Percentiles rank a stretch among this genome's conserved stretches.
Conservation (phyloP, 495 filamentous ascomycete genomes). For the Neurospora sp. region DNA sequence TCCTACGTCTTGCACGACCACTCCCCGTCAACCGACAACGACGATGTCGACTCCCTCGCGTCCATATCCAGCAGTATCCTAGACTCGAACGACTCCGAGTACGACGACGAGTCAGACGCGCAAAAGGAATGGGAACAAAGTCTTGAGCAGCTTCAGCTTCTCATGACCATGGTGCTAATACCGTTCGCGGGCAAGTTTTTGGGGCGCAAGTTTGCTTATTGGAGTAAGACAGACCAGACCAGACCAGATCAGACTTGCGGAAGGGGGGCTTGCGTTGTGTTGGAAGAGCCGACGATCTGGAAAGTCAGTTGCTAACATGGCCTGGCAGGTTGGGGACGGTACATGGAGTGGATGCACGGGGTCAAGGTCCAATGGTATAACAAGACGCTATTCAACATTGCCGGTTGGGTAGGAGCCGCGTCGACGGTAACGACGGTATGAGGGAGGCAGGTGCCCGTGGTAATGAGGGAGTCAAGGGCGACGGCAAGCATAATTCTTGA, state of each 20-base stretch:
- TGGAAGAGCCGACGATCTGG: no score
- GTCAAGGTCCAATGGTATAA: slow-evolving; percentile 43
- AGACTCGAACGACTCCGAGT: slow-evolving; percentile 29
- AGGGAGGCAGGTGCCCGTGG: slow-evolving; percentile 10
- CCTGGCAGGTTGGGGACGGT: slow-evolving; percentile 41
- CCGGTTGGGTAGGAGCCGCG: slow-evolving; percentile 61
- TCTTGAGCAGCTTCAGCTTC: slow-evolving; percentile 82
- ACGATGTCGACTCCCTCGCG: slow-evolving; percentile 69
- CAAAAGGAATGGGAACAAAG: slow-evolving; percentile 91
- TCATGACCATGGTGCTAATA: slow-evolving; percentile 86
- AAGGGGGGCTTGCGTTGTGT: background rate
- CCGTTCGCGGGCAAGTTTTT: slow-evolving; percentile 90
- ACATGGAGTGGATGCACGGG: slow-evolving; percentile 48
- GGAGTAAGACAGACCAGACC: slow-evolving; percentile 52
- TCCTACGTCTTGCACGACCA: slow-evolving; percentile 35
- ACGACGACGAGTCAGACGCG: slow-evolving; percentile 62
- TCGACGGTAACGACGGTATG: slow-evolving; percentile 62
- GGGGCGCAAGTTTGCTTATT: slow-evolving; percentile 89
- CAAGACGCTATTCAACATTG: slow-evolving; percentile 48
- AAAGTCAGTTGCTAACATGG: slow-evolving; percentile 8
- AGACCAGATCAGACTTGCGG: background rate
- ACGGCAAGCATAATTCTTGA: background rate
- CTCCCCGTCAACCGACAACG: slow-evolving; percentile 34
- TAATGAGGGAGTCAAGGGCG: background rate
- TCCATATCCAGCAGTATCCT: slow-evolving; percentile 57